Base-by-base conservation (phyloP, 1,284 basidiomycete genomes). In the Moniliella sp. region DNA sequence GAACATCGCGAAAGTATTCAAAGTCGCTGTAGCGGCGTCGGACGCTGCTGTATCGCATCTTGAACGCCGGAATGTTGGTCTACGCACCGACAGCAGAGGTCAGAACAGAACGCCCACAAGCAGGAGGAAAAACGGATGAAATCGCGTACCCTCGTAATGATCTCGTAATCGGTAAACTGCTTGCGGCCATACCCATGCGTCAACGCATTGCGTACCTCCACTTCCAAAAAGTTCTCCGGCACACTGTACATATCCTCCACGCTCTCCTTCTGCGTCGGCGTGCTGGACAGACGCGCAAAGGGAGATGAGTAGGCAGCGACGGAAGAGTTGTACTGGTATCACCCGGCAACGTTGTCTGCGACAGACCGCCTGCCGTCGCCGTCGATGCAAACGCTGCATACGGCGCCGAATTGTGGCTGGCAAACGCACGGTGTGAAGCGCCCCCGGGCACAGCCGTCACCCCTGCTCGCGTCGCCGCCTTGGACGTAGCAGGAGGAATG, bases 151-250 rank as follows among this genome's bases (percentile, higher is more conserved):
- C 84, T 82, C 69, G 84, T 93, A 32, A 93, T 77, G 44, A 99
- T 78, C 66, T 99, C 88, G 59, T 97, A 97, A 68, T 97, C 86
- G 29, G 88, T 99, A 63, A 81, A 97, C 83, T 88, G 91, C 69
- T 93, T 93, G 48, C 88, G 68, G 1, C 56, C 56, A 12, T 48
- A 45, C 8, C 54, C 86, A 54, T 94, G 86, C 0, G 91, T 99
- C 62, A 88, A 78, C 2, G 88, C 83, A 59, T 91, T 93, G 47
- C 80, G 68, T 4, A 97, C 83, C 64, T 99, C 91, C 47, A 99
- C 93, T 66, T 97, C 91, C 35, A 97, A n/a, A n/a, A n/a, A 67
- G 60, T 83, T 91, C 64, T 99, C 91, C 18, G 64, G 64, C 1
- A 61, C 61, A 21, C 76, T 81, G 59, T 93, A 94, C 82, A 93